Base-by-base conservation (phyloP, 164 flowering plant species). In the Hamamelis virginiana region DNA sequence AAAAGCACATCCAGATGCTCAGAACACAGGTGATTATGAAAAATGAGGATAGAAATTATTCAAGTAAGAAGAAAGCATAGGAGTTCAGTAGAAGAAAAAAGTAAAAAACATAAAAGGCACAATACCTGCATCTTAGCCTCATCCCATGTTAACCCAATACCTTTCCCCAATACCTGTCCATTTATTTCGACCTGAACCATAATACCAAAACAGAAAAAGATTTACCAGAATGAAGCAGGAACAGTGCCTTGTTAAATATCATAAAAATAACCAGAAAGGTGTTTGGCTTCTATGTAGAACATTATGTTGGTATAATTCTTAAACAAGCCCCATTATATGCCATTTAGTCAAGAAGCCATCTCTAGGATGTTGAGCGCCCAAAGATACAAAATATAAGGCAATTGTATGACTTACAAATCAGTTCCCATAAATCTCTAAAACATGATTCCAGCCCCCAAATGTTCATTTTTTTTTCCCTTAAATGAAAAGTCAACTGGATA, bases 71-170 rank as follows among this genome's bases (percentile, higher is more conserved):
- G 25, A 73, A 53, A 55, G n/a, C 18, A 41, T 10, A 59, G n/a
- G 9, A 14, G 68, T 21, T 45, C 3, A 1, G 6, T 18, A 10
- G 63, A 5, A 51, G 33, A 38, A 71, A 28, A 15, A 33, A 55
- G 21, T 0, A 51, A 55, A 12, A 2, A 62, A 48, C 4, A 56
- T 6, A 27, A n/a, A 51, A 43, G 12, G 53, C 26, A 10, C 5
- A 65, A 64, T 79, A 94, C 98, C 94, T 85, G 92, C 74, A 84
- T 69, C 79, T 86, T 90, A 59, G 97, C 97, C 64, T 86, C 98
- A 64, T 90, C 96, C 96, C 90, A 90, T 51, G 96, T 85, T 70
- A 72, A 77, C 9, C 96, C 98, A 63, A 73, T 78, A 60, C 97
- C 98, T 69, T 82, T 84, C 52, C 93, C 97, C 38, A 87, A 64